Conservation (phyloP, 2,329 filamentous ascomycete genomes). For the Pezicula carpinea region DNA sequence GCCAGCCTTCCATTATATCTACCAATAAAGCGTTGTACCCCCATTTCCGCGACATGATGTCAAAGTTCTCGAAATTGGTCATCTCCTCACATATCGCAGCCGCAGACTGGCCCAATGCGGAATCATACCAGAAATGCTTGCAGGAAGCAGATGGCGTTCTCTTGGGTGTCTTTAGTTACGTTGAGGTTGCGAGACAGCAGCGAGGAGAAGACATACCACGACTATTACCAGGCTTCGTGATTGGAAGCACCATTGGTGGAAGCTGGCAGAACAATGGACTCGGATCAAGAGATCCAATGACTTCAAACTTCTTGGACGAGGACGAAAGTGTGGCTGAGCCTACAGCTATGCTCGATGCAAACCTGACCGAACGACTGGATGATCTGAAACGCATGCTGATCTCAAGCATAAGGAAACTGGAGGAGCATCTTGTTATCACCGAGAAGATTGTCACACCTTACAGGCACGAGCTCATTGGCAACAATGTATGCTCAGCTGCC, state of each 20-base stretch:
- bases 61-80: constrained; percentile 97
- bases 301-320: constrained; percentile 83
- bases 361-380: constrained; percentile 76
- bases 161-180: constrained; percentile 90
- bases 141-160: constrained; percentile 97
- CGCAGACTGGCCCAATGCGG: constrained; percentile 89
- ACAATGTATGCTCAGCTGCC: constrained; percentile 74
- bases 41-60: constrained; percentile 99
- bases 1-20: constrained; percentile 98
- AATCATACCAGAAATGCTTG: constrained; percentile 91
- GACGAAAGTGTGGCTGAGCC: constrained; percentile 71
- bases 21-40: constrained; percentile 96
- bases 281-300: constrained; percentile 62
- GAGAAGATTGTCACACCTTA: constrained; percentile 79
- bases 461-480: constrained; percentile 75
- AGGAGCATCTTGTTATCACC: constrained; percentile 72
- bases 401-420: constrained; percentile 80
- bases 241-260: constrained; percentile 77
- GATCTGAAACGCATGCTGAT: constrained; percentile 81
- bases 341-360: constrained; percentile 67
- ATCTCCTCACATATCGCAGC: constrained; percentile 97
- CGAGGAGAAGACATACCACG: constrained; percentile 88
- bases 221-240: constrained; percentile 89
- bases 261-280: constrained; percentile 78
- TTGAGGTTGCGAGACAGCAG: constrained; percentile 91